Conservation (phyloP, 2,329 filamentous ascomycete genomes). For the Fonsecaea pugnacius region DNA sequence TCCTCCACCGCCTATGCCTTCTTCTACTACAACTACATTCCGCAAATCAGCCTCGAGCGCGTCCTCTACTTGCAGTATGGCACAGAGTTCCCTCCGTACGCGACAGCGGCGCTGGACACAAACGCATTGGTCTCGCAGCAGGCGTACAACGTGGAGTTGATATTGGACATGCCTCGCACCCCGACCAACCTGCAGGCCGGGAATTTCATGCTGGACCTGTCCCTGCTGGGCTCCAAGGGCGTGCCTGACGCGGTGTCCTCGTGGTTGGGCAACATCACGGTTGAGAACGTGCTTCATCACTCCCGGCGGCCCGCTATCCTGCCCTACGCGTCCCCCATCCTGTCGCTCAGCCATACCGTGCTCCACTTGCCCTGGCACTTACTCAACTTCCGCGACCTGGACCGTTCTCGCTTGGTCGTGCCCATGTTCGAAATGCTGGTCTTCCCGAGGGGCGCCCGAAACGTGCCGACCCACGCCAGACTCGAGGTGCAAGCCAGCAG, state of each 20-base stretch:
- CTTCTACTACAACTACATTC: conserved; percentile 72
- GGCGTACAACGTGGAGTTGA: conserved; percentile 80
- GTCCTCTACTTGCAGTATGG: conserved; percentile 66
- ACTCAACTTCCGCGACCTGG: conserved; percentile 50
- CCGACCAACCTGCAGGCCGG: conserved; percentile 74
- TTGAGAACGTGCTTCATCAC: conserved; percentile 57
- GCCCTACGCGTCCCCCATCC: conserved; percentile 75
- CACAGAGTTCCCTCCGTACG: conserved; percentile 52
- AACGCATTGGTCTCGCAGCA: conserved; percentile 69
- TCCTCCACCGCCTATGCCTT: conserved; percentile 66
- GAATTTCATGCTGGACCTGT: conserved; percentile 92
- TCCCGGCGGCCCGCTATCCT: conserved; percentile 77
- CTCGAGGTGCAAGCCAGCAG: conserved; percentile 68
- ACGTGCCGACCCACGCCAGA: conserved; percentile 59
- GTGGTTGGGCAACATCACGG: conserved; percentile 40
- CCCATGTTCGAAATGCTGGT: conserved; percentile 73
- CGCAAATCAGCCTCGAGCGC: conserved; percentile 65
- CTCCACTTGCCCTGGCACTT: conserved; percentile 34
- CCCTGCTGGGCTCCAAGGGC: conserved; percentile 59
- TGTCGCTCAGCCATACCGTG: conserved; percentile 55
- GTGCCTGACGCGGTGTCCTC: conserved; percentile 22
- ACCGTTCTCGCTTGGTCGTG: conserved; percentile 67
- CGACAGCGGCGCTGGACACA: conserved; percentile 52
- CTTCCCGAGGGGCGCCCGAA: conserved; percentile 62
- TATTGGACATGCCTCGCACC: conserved; percentile 77